phyloP scores from a whole-genome alignment of 805 yeast species.

The Wickerhamomyces chambardii region DNA sequence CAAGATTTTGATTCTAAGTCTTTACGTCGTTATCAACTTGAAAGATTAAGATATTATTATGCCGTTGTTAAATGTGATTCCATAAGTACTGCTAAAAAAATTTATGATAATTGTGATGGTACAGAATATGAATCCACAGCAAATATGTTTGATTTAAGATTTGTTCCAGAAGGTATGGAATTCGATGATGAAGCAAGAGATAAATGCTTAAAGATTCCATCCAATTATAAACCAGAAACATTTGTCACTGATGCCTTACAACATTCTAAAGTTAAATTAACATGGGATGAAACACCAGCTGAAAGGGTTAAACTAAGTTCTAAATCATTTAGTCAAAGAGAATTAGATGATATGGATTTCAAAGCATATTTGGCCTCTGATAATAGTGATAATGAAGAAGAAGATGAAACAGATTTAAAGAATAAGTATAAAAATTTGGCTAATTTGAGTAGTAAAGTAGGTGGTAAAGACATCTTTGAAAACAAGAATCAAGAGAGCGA shows the following conservation, averaged over 20 bases:
- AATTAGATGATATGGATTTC: slow-evolving; percentile 85
- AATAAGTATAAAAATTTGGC: slow-evolving; percentile 56
- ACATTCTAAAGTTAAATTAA: slow-evolving; percentile 90
- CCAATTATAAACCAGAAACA: slow-evolving; percentile 65
- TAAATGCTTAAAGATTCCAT: slow-evolving; percentile 60
- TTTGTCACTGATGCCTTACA: slow-evolving; percentile 95
- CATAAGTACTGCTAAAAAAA: slow-evolving; percentile 56
- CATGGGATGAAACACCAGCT: slow-evolving; percentile 98
- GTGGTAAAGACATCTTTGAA: slow-evolving; percentile 24
- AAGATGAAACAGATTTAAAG: slow-evolving; percentile 25
- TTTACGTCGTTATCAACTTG: slow-evolving; percentile 84
- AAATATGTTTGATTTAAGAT: slow-evolving; percentile 85
- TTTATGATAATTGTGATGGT: slow-evolving; percentile 87
- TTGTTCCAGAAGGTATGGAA: slow-evolving; percentile 87
- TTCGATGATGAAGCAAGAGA: slow-evolving; percentile 78
- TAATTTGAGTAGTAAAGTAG: slow-evolving; percentile 28
- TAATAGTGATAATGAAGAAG: slow-evolving; percentile 46
- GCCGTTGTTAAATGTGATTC: slow-evolving; percentile 85
- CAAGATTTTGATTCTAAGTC: slow-evolving; percentile 79
- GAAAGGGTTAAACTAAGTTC: slow-evolving; percentile 73
- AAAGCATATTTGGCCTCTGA: slow-evolving; percentile 86
- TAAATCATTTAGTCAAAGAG: slow-evolving; percentile 80
- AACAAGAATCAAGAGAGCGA: slow-evolving; percentile 37
- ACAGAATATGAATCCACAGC: slow-evolving; percentile 95
- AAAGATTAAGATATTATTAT: slow-evolving; percentile 85